A percentile compares a stretch with the other conserved stretches of the same genome.
Conservation (phyloP, 371 early-diverging fungal species). For the Saksenaea oblongispora region DNA sequence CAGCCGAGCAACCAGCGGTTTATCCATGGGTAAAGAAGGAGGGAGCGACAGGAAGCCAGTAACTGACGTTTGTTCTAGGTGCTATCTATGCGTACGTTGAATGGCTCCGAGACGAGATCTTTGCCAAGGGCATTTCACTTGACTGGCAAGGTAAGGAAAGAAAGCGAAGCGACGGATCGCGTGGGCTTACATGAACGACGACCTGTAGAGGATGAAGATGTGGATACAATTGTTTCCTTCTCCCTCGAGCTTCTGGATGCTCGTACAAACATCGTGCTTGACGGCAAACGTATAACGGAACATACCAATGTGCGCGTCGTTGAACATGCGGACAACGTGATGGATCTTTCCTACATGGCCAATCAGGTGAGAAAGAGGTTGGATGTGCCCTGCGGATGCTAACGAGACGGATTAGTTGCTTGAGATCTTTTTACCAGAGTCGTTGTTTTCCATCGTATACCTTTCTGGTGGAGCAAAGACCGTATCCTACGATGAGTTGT, state of each 20-base stretch:
- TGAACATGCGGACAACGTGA: conserved; percentile 55
- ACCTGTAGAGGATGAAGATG: conserved; percentile 44
- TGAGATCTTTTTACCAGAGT: conserved; percentile 45
- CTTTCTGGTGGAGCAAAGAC: conserved; percentile 21
- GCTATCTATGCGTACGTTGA: conserved; percentile 34
- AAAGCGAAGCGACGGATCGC: background rate
- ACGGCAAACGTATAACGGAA: conserved; percentile 40
- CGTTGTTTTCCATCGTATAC: conserved; percentile 45
- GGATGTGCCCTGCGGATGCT: no score
- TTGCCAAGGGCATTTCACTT: conserved; percentile 25
- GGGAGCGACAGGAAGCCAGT: background rate
- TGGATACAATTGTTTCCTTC: conserved; percentile 37
- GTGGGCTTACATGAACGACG: background rate
- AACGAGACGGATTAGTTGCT: no score
- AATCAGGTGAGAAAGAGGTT: conserved; percentile 33
- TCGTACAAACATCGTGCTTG: conserved; percentile 38
- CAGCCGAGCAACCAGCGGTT: conserved; percentile 36
- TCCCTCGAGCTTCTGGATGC: conserved; percentile 40
- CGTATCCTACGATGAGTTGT: conserved; percentile 26
- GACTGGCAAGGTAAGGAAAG: conserved; percentile 44
- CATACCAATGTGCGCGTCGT: conserved; percentile 41
- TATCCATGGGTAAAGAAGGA: conserved; percentile 28
- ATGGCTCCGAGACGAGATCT: conserved; percentile 39
- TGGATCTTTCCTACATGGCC: conserved; percentile 52
- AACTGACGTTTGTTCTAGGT: conserved; percentile 6